These are phyloP conservation scores for Debaryomyces castellii DNA, from an alignment of 805 yeast genomes.

Conservation along the genomic window DNA sequence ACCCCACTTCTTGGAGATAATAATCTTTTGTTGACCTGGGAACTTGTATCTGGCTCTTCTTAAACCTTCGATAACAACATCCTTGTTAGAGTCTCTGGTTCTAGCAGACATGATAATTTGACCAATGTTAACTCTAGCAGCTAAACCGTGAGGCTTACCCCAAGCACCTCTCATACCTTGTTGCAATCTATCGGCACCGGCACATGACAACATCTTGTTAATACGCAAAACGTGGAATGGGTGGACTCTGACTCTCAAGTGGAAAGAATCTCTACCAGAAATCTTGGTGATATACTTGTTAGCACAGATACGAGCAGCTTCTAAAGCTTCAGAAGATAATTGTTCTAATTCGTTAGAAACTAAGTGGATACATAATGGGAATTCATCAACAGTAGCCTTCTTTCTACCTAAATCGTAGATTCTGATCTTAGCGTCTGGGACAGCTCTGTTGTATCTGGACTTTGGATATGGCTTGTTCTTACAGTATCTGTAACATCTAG, in stretches of 20 bases:
- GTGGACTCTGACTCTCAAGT: constrained; percentile 99
- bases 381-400: constrained; percentile 99
- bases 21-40: constrained; percentile 99
- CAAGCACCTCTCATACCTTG: constrained; percentile 99
- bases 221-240: constrained; percentile 99
- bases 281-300: constrained; percentile 98
- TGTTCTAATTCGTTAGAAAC: constrained; percentile 99
- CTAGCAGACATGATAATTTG: constrained; percentile 97
- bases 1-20: constrained; percentile 99
- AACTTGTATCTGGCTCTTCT: constrained; percentile 99
- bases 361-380: constrained; percentile 98
- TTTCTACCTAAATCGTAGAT: constrained; percentile 99
- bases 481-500: constrained; percentile 99
- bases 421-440: constrained; percentile 99
- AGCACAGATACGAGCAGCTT: constrained; percentile 99
- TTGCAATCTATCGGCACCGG: constrained; percentile 99
- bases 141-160: constrained; percentile 99
- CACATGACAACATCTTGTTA: constrained; percentile 99
- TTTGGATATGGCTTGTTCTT: constrained; percentile 99
- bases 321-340: constrained; percentile 98
- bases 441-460: constrained; percentile 99
- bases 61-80: constrained; percentile 95
- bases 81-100: constrained; percentile 98
- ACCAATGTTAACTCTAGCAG: constrained; percentile 98
- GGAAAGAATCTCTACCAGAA: constrained; percentile 99